Evolutionary conservation across 257 asterid species (phyloP).

Genomic region (Echites panduratus): DNA sequence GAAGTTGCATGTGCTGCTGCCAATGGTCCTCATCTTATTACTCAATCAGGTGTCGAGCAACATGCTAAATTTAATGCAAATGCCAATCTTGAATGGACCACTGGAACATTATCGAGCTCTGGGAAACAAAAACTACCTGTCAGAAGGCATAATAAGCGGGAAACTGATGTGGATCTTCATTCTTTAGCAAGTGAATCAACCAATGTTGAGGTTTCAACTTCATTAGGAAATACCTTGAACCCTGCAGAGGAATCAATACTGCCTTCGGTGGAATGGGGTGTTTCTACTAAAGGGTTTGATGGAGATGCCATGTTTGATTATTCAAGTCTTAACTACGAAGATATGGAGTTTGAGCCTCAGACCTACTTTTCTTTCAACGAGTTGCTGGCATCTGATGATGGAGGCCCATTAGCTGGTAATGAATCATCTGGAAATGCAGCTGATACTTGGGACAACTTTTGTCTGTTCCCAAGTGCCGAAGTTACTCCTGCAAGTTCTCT

Average conservation of each 20-base stretch:
- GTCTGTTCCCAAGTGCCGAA: constrained; percentile 30
- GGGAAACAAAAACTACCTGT: constrained; percentile 62
- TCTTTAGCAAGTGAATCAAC: constrained; percentile 24
- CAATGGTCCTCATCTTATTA: constrained; percentile 24
- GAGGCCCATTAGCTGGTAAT: constrained; percentile 24
- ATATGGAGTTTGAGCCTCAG: constrained; percentile 85
- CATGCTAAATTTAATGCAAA: constrained; percentile 20
- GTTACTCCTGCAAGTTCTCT: constrained; percentile 21
- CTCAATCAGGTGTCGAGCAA: constrained; percentile 33
- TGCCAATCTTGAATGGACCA: constrained; percentile 34
- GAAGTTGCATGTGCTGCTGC: constrained; percentile 20
- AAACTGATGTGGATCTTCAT: constrained; percentile 23
- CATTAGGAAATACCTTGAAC: constrained; percentile 29
- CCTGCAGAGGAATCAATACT: constrained; percentile 32
- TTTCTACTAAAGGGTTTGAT: constrained; percentile 31
- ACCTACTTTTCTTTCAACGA: constrained; percentile 84
- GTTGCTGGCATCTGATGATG: constrained; percentile 52
- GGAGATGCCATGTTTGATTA: constrained; percentile 43
- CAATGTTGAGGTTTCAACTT: constrained; percentile 24
- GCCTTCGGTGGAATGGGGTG: constrained; percentile 38
- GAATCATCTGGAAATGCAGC: constrained; percentile 26
- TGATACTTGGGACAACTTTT: constrained; percentile 24
- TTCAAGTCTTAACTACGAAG: constrained; percentile 40
- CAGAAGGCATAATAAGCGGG: constrained; percentile 54
- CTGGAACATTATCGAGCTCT: constrained; percentile 25